Evolutionary conservation across 345 rosid genomes (phyloP).

Genomic region (Syzygium oleosum): DNA sequence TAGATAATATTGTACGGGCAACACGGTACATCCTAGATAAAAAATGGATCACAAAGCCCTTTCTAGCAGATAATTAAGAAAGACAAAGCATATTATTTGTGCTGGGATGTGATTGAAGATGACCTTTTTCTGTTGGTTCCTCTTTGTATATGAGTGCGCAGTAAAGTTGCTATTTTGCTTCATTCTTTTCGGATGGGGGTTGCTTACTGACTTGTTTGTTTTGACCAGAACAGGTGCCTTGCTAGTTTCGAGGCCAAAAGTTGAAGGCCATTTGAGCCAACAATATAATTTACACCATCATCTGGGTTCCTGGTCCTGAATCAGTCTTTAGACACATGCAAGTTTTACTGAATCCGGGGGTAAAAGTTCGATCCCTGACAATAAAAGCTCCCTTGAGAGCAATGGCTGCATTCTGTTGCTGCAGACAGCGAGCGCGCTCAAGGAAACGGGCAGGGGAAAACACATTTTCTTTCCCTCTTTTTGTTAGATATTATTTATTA

Average conservation of each 20-base stretch:
- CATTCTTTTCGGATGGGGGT: background rate
- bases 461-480: background rate
- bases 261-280: background rate
- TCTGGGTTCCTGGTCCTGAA: background rate
- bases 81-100: no score
- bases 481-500: background rate
- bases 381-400: background rate
- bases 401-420: background rate
- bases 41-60: no score
- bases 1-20: no score
- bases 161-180: background rate
- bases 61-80: no score
- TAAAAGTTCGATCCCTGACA: background rate
- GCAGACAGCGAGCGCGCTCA: background rate
- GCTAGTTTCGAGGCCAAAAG: background rate
- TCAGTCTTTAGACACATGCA: background rate
- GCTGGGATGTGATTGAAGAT: no score
- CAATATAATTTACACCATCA: constrained; percentile 2
- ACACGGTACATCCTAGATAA: no score
- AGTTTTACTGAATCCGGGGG: background rate
- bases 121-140: no score
- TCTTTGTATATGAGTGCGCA: no score
- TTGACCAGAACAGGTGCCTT: background rate
- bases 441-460: background rate
- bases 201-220: background rate